A percentile compares a stretch with the other conserved stretches of the same genome.
phyloP scores from a whole-genome alignment of 2,329 filamentous ascomycete species.

The Blastomyces gilchristii region DNA sequence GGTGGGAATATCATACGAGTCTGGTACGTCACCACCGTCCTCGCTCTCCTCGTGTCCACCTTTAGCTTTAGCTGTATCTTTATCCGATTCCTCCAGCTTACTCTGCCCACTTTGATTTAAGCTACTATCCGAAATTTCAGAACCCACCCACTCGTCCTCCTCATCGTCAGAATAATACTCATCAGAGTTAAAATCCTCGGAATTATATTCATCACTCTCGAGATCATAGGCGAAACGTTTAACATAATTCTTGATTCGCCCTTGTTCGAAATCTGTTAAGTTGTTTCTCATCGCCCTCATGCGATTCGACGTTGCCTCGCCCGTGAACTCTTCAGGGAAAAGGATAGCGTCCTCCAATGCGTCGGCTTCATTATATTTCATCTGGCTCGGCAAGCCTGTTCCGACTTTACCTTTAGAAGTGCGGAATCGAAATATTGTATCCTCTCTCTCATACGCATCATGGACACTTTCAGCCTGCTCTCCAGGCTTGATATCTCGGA shows the following conservation, averaged over 20 bases:
- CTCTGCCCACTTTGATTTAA: conserved; percentile 11
- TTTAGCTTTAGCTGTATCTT: background rate
- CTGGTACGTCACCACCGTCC: background rate
- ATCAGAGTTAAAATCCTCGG: conserved; percentile 13
- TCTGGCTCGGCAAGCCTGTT: conserved; percentile 14
- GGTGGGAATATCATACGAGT: conserved; percentile 5
- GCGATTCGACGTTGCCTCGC: conserved; percentile 9
- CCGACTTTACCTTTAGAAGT: conserved; percentile 6
- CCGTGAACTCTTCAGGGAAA: conserved; percentile 29
- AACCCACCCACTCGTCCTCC: conserved; percentile 13
- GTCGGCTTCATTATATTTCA: conserved; percentile 34
- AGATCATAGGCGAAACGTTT: conserved; percentile 14
- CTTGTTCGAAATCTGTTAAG: conserved; percentile 16
- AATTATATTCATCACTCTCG: conserved; percentile 22
- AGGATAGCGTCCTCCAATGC: conserved; percentile 33
- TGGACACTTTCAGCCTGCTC: conserved; percentile 17
- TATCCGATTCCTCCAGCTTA: background rate
- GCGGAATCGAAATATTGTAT: conserved; percentile 8
- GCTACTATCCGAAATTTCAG: conserved; percentile 8
- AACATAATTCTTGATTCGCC: conserved; percentile 15
- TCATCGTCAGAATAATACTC: conserved; percentile 13
- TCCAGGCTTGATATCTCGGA: conserved; percentile 29
- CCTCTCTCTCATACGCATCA: conserved; percentile 8
- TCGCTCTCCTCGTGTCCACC: background rate
- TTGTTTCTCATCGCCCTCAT: conserved; percentile 11